Conservation (phyloP, 2,329 filamentous ascomycete species). For the Pezicula radicicola region DNA sequence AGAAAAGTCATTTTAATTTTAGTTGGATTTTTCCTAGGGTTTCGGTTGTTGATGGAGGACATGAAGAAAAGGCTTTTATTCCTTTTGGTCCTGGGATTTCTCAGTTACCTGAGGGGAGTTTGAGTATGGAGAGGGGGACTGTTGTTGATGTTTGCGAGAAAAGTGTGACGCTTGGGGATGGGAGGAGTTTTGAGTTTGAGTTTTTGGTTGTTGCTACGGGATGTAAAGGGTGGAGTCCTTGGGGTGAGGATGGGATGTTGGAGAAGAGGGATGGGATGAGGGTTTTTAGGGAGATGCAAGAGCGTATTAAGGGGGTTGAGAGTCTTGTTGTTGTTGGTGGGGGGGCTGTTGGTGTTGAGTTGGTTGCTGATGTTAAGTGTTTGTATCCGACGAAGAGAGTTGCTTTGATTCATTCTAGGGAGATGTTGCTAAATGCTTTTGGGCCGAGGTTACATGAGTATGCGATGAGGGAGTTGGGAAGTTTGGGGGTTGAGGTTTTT, state of each 20-base stretch:
- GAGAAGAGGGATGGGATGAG: slow-evolving; percentile 25
- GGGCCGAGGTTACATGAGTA: slow-evolving; percentile 35
- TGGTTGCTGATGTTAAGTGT: slow-evolving; percentile 45
- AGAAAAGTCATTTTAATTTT: slow-evolving; percentile 49
- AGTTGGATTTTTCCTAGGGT: slow-evolving; percentile 47
- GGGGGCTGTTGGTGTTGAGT: slow-evolving; percentile 46
- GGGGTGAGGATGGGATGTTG: slow-evolving; percentile 10
- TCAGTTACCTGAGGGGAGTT: slow-evolving; percentile 28
- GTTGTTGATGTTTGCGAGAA: slow-evolving; percentile 27
- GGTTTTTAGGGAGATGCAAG: slow-evolving; percentile 30
- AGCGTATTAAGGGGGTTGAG: slow-evolving; percentile 21
- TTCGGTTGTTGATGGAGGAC: slow-evolving; percentile 34
- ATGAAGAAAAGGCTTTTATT: slow-evolving; percentile 46
- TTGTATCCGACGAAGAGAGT: slow-evolving; percentile 43
- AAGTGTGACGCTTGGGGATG: slow-evolving; percentile 30
- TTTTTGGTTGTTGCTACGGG: slow-evolving; percentile 44
- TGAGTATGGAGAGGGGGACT: slow-evolving; percentile 26
- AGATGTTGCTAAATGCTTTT: slow-evolving; percentile 37
- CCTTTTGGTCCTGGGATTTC: slow-evolving; percentile 36
- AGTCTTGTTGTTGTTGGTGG: slow-evolving; percentile 37
- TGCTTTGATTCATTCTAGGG: slow-evolving; percentile 44
- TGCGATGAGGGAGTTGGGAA: slow-evolving; percentile 29
- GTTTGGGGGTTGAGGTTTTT: slow-evolving; percentile 35
- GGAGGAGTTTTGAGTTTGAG: slow-evolving; percentile 34
- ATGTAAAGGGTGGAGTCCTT: slow-evolving; percentile 28